Percentiles rank a stretch among this genome's conserved stretches.
Conservation (phyloP, 148 eudicot genomes). For the Amaranthus cruentus region DNA sequence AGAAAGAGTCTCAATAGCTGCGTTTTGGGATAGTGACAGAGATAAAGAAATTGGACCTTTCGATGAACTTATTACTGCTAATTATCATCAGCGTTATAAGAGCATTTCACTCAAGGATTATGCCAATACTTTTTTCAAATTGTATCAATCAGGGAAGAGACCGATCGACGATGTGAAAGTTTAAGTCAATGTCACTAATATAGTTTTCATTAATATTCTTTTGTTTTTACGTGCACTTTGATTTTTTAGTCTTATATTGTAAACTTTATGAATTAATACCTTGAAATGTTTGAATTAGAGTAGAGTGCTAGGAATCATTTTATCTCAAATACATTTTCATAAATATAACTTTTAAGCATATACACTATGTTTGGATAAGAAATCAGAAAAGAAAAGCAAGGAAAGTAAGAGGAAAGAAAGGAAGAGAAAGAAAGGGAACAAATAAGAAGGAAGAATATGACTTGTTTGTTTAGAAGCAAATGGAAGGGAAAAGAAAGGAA, state of each 20-base stretch:
- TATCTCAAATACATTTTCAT: too few species aligned
- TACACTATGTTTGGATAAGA: too few species aligned
- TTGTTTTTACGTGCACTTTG: neutral
- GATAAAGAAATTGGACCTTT: slow-evolving; percentile 28
- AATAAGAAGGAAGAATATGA: too few species aligned
- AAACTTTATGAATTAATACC: too few species aligned
- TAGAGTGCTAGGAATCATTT: too few species aligned
- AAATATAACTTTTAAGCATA: too few species aligned
- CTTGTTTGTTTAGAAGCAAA: too few species aligned
- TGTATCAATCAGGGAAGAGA: slow-evolving; percentile 33
- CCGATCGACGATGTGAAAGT: slow-evolving; percentile 20
- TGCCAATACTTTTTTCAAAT: slow-evolving; percentile 4
- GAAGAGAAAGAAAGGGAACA: too few species aligned
- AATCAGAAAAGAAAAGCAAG: too few species aligned
- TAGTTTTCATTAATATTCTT: neutral
- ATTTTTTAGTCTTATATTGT: neutral
- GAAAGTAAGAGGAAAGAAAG: too few species aligned
- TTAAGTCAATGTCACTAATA: neutral
- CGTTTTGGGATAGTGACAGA: slow-evolving; percentile 31
- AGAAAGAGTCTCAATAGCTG: slow-evolving; percentile 37
- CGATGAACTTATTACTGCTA: slow-evolving; percentile 23
- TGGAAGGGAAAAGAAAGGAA: too few species aligned
- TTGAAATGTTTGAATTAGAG: too few species aligned
- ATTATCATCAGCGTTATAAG: slow-evolving; percentile 17
- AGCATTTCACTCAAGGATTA: slow-evolving; percentile 29